phyloP scores from a whole-genome alignment of 1,284 basidiomycete species.

The Pseudomicrostroma phylloplanum region DNA sequence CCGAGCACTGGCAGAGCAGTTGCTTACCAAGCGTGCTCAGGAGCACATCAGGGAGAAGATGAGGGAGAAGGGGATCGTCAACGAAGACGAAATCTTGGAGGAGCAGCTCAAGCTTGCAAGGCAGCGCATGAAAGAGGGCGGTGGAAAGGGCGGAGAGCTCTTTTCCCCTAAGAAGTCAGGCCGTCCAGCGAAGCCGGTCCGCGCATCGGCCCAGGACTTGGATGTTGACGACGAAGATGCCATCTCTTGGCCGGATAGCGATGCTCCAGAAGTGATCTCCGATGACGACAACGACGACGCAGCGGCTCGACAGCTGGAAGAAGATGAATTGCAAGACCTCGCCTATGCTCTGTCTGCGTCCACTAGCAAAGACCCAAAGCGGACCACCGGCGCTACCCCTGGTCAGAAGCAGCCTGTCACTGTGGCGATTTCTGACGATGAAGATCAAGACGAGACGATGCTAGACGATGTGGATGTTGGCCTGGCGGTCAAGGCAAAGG shows the following conservation, averaged over 20 bases:
- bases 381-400: background rate
- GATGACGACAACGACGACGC: background rate
- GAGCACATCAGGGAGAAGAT: conserved; percentile 33
- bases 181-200: background rate
- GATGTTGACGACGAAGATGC: background rate
- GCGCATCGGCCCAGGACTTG: background rate
- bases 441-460: no score
- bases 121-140: background rate
- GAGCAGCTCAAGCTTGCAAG: conserved; percentile 13
- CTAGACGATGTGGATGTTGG: no score
- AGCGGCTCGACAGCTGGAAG: conserved; percentile 14
- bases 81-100: conserved; percentile 22
- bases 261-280: background rate
- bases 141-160: background rate
- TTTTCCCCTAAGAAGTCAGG: conserved; percentile 1
- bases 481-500: no score
- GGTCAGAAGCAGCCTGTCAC: background rate
- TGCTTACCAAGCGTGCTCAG: conserved; percentile 32
- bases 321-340: conserved; percentile 36
- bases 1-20: conserved; percentile 20
- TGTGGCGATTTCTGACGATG: background rate
- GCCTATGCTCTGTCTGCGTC: conserved; percentile 30
- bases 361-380: conserved; percentile 9
- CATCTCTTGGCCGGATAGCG: background rate
- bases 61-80: conserved; percentile 26